These are phyloP conservation scores for Guyanaporus albipodus DNA, from an alignment of 768 basidiomycete genomes.

Conservation along the genomic window DNA sequence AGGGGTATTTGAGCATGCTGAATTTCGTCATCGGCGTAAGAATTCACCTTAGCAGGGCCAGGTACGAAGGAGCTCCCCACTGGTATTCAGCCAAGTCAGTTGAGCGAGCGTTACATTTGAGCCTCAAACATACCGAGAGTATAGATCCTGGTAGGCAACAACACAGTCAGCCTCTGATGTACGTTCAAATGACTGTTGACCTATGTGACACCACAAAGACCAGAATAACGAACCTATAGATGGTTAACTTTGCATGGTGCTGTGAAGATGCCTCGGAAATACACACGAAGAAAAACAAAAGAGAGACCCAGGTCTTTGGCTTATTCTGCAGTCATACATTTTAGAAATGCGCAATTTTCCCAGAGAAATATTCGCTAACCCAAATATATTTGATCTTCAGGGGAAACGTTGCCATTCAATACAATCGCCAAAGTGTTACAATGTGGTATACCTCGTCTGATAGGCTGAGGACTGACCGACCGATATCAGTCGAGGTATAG, in stretches of 20 bases:
- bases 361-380: not conserved
- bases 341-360: not conserved
- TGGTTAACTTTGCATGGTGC: not conserved
- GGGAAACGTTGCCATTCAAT: too few relatives aligned
- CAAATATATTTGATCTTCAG: not conserved
- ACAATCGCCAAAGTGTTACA: not conserved
- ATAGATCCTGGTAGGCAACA: not conserved
- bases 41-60: not conserved
- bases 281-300: not conserved
- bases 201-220: slow-evolving; percentile 1
- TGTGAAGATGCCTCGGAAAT: not conserved
- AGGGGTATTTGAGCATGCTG: not conserved
- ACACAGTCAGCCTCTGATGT: not conserved
- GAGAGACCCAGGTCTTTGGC: not conserved
- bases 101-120: too few relatives aligned
- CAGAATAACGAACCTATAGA: slow-evolving; percentile 6
- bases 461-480: slow-evolving; percentile 1
- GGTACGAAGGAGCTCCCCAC: slow-evolving; percentile 8
- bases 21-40: too few relatives aligned
- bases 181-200: not conserved
- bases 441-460: not conserved
- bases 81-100: not conserved
- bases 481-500: not conserved
- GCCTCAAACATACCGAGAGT: not conserved
- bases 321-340: not conserved